phyloP scores from a whole-genome alignment of 2,329 filamentous ascomycete genomes.

The Byssoonygena ceratinophila region DNA sequence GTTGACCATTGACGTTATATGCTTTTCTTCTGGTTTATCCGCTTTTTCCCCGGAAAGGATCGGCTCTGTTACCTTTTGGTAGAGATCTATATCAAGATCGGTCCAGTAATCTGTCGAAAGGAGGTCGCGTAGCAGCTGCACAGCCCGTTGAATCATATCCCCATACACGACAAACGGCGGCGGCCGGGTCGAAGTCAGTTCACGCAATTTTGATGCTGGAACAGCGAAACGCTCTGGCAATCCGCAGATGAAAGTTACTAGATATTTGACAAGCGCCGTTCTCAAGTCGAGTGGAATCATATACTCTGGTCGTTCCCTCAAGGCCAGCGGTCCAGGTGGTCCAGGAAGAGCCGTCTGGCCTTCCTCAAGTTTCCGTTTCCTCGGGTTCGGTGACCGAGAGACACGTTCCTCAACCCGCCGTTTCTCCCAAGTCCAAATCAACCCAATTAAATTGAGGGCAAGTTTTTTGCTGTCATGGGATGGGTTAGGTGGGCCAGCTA shows the following conservation, averaged over 20 bases:
- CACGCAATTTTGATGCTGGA: slow-evolving; percentile 57
- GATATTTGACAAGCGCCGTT: slow-evolving; percentile 79
- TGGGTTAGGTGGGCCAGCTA: slow-evolving; percentile 64
- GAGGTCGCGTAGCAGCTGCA: slow-evolving; percentile 71
- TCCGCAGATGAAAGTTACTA: slow-evolving; percentile 88
- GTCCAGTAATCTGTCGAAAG: slow-evolving; percentile 83
- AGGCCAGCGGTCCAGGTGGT: slow-evolving; percentile 38
- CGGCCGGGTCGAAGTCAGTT: slow-evolving; percentile 37
- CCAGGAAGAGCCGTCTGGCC: slow-evolving; percentile 46
- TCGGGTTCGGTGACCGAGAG: slow-evolving; percentile 61
- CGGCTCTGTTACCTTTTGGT: slow-evolving; percentile 78
- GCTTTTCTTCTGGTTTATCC: slow-evolving; percentile 71
- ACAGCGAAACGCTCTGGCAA: slow-evolving; percentile 75
- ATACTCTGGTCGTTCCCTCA: slow-evolving; percentile 52
- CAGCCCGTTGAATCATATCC: slow-evolving; percentile 76
- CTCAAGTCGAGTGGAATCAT: slow-evolving; percentile 57
- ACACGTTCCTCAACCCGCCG: slow-evolving; percentile 52
- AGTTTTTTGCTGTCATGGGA: slow-evolving; percentile 88
- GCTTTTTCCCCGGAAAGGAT: slow-evolving; percentile 76
- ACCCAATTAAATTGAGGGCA: slow-evolving; percentile 75
- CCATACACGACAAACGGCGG: slow-evolving; percentile 47
- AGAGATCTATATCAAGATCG: slow-evolving; percentile 81
- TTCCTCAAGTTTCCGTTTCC: slow-evolving; percentile 68
- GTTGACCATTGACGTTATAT: slow-evolving; percentile 81
- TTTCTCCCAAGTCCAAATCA: slow-evolving; percentile 91